Evolutionary conservation across 2,329 filamentous ascomycete species (phyloP).

Genomic region (Aspergillus arachidicola): DNA sequence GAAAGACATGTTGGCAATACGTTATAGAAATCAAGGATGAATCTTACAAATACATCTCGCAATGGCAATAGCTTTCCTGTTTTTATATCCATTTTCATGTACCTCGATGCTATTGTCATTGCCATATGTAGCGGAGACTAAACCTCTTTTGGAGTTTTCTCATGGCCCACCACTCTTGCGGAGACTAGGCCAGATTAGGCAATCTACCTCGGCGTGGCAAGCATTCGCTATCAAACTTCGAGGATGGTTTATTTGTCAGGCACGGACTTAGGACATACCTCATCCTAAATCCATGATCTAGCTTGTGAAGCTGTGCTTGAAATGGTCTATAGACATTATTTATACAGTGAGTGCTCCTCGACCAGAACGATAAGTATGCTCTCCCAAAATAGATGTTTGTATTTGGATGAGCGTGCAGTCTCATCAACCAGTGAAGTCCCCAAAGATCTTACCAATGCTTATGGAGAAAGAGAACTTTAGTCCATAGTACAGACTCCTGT

Average conservation of each 20-base stretch:
- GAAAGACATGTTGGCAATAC: constrained; percentile 39
- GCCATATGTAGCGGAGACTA: background rate
- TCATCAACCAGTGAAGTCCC: too few relatives aligned
- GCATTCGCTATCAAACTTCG: background rate
- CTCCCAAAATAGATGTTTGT: too few relatives aligned
- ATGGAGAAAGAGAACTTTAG: too few relatives aligned
- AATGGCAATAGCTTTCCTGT: background rate
- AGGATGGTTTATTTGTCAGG: background rate
- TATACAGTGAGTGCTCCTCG: background rate
- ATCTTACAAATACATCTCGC: background rate
- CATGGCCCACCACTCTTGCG: background rate
- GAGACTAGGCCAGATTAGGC: background rate
- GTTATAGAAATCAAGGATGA: background rate
- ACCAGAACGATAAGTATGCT: too few relatives aligned
- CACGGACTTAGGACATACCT: background rate
- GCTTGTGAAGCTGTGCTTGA: background rate
- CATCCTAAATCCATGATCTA: background rate
- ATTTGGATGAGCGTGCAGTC: too few relatives aligned
- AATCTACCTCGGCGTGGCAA: background rate
- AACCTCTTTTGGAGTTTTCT: background rate
- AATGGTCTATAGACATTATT: background rate
- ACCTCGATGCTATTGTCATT: too few relatives aligned
- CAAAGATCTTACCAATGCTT: too few relatives aligned
- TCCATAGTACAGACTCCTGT: background rate
- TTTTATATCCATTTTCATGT: background rate